Conservation (phyloP, 331 rosid species). For the Spiraea crenata region DNA sequence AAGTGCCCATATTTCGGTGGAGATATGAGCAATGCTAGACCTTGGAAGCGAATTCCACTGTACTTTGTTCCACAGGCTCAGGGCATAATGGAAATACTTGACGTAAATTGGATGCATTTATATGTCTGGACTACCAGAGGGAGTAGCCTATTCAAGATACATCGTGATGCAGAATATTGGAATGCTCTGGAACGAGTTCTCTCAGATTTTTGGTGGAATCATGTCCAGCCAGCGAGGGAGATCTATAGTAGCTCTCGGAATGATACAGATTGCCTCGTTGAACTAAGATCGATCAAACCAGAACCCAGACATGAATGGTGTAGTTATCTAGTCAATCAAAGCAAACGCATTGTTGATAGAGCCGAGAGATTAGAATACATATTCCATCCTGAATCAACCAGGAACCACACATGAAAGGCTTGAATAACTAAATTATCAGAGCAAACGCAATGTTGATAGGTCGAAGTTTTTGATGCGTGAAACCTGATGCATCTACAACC, state of each 20-base stretch:
- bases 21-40: conserved; percentile 53
- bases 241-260: conserved; percentile 35
- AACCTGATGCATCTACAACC: conserved; percentile 30
- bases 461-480: conserved; percentile 65
- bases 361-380: too few relatives aligned
- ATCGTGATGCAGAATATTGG: conserved; percentile 68
- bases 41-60: conserved; percentile 68
- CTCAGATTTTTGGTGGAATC: conserved; percentile 86
- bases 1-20: conserved; percentile 72
- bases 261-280: conserved; percentile 43
- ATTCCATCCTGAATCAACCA: too few relatives aligned
- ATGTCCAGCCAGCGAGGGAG: conserved; percentile 75
- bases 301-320: conserved; percentile 70
- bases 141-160: conserved; percentile 65
- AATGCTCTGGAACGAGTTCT: conserved; percentile 51
- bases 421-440: too few relatives aligned
- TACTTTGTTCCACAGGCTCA: conserved; percentile 82
- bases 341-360: conserved; percentile 49
- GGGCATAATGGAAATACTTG: conserved; percentile 86
- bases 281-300: conserved; percentile 54
- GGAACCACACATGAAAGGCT: too few relatives aligned
- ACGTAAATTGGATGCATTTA: conserved; percentile 82
- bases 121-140: conserved; percentile 76
- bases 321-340: conserved; percentile 47
- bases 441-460: background rate